Evolutionary conservation across 768 basidiomycete species (phyloP), one percentile per base, ranked within the genome.

Genomic region (Tubosaeta brunneosetosa): DNA sequence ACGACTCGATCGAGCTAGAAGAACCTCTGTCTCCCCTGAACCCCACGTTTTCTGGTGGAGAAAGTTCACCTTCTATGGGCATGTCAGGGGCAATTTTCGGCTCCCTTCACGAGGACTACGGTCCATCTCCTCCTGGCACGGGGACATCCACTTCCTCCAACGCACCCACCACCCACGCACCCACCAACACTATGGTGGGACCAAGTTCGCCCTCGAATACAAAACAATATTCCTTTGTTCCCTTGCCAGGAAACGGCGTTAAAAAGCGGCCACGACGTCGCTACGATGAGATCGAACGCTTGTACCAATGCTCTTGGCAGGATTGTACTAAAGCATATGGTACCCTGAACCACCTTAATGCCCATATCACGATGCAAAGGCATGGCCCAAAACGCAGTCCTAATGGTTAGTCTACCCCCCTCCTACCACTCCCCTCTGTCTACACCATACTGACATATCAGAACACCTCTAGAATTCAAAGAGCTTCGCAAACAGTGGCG

Each of bases 351-450:
- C 95, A 99, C 70, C 78, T 99, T 55, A 99, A 99, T 67, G 93
- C 94, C 29, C 95, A 99, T 68, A 92, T 97, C 52, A 88, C 85
- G n/a, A 97, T 97, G 91, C 95, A 97, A 70, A 90, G 90, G 70
- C 95, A 99, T 67, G 95, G 95, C 40, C 51, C 76, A 14, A 97
- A 95, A 73, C 82, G 94, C 50, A 87, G 83, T 67, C 95, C 95
- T 12, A 82, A 82, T 51, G 94, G 95, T 95, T 63, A 72, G 88
- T 17, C 45, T 37, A 13, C 43, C 43, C 11, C 7, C 16, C 19
- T 45, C 47, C 55, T 46, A 5, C 27, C 16, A 10, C 47, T 9
- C n/a, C 14, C 32, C 37, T 7, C 13, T 22, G 22, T 16, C 47
- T 38, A 11, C 22, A 2, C 11, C 42, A 34, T 49, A 10, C 51